Evolutionary conservation across 2,329 filamentous ascomycete species (phyloP).

Genomic region (Aspergillus hortae): DNA sequence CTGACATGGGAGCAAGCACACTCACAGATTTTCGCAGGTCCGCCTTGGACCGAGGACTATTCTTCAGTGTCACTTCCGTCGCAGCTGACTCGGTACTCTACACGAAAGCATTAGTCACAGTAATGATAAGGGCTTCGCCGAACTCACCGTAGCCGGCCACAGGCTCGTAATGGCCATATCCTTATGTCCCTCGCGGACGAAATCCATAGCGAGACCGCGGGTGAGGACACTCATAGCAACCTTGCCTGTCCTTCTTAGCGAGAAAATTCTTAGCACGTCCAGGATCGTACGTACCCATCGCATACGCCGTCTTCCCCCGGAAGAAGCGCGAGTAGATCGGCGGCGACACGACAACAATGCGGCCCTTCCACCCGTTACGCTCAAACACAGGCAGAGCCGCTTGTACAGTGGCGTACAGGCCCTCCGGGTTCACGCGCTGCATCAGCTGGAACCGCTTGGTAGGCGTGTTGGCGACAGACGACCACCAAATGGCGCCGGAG

Average conservation of each 20-base stretch:
- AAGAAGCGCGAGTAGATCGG: constrained; percentile 86
- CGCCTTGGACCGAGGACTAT: constrained; percentile 47
- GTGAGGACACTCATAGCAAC: constrained; percentile 78
- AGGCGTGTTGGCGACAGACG: constrained; percentile 67
- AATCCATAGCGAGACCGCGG: constrained; percentile 80
- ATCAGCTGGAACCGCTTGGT: constrained; percentile 74
- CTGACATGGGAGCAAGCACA: background rate
- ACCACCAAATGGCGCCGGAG: constrained; percentile 82
- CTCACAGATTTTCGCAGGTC: constrained; percentile 61
- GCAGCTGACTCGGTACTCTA: constrained; percentile 71
- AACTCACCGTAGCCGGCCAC: constrained; percentile 71
- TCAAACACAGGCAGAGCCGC: constrained; percentile 64
- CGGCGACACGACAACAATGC: constrained; percentile 75
- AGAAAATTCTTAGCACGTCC: no score
- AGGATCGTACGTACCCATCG: constrained; percentile 47
- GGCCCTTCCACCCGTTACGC: constrained; percentile 51
- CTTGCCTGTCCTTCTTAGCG: constrained; percentile 51
- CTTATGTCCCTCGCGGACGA: constrained; percentile 59
- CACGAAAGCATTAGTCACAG: background rate
- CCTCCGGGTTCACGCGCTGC: constrained; percentile 71
- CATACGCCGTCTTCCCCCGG: constrained; percentile 80
- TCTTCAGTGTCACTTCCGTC: constrained; percentile 51
- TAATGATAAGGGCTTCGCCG: no score
- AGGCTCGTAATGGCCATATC: constrained; percentile 76
- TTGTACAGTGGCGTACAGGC: constrained; percentile 70